Evolutionary conservation across 768 basidiomycete genomes (phyloP).

Genomic region (Porphyrellus cyaneotinctus): DNA sequence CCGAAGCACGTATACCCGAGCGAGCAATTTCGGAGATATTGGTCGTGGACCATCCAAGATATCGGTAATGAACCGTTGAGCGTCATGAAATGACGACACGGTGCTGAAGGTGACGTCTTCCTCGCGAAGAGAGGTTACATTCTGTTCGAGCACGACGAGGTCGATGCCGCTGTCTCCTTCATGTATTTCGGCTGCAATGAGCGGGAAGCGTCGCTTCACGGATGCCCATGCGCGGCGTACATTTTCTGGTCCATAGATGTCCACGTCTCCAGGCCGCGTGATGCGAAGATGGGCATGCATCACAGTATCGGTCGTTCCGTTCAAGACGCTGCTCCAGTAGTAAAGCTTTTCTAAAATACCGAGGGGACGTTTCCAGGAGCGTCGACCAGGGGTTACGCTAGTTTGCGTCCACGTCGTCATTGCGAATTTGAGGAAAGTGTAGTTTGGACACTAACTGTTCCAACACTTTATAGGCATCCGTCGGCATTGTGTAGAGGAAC

Average conservation of each 20-base stretch:
- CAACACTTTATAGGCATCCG: not conserved
- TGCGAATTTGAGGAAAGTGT: too few species aligned
- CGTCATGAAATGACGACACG: conserved; percentile 36
- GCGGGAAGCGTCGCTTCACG: conserved; percentile 46
- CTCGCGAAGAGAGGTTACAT: conserved; percentile 13
- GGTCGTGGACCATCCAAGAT: conserved; percentile 32
- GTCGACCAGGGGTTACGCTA: not conserved
- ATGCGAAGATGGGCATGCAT: conserved; percentile 33
- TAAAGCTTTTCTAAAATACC: conserved; percentile 37
- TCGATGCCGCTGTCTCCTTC: conserved; percentile 13
- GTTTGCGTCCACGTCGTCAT: conserved; percentile 3
- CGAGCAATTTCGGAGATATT: conserved; percentile 18
- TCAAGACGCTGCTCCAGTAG: conserved; percentile 34
- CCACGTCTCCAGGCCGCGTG: not conserved
- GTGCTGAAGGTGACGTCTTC: conserved; percentile 38
- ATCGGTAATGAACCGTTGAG: conserved; percentile 27
- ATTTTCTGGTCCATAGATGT: conserved; percentile 28
- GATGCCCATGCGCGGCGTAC: conserved; percentile 41
- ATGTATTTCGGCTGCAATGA: conserved; percentile 35
- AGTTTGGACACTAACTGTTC: too few species aligned
- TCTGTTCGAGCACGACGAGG: conserved; percentile 42
- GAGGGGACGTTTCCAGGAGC: conserved; percentile 17
- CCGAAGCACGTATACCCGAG: conserved; percentile 40
- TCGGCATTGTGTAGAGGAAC: not conserved
- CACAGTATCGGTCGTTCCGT: conserved; percentile 42